Conservation (phyloP, 352 stramenopile genomes). For the Plasmopara viticola region DNA sequence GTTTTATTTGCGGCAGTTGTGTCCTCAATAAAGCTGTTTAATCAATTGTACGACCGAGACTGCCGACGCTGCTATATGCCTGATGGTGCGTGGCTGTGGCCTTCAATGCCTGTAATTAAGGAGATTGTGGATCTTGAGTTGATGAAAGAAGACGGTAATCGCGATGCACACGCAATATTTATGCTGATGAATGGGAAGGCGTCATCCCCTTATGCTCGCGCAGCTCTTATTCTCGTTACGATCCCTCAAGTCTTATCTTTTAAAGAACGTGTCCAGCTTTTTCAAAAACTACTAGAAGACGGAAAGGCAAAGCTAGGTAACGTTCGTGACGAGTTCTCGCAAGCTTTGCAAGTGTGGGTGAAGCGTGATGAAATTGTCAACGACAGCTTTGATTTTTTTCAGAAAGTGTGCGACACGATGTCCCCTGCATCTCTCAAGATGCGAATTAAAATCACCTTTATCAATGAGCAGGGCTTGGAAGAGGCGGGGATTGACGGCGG, state of each 20-base stretch:
- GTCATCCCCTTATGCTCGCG: conserved; percentile 30
- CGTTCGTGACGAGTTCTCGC: conserved; percentile 56
- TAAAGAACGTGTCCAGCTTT: conserved; percentile 62
- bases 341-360: conserved; percentile 51
- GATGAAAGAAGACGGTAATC: conserved; percentile 48
- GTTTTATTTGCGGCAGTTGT: conserved; percentile 43
- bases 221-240: conserved; percentile 54
- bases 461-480: conserved; percentile 90
- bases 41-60: conserved; percentile 73
- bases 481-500: conserved; percentile 96
- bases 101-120: conserved; percentile 55
- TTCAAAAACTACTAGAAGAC: conserved; percentile 62
- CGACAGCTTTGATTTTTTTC: conserved; percentile 85
- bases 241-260: conserved; percentile 82
- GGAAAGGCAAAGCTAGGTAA: conserved; percentile 42
- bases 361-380: conserved; percentile 84
- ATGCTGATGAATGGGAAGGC: conserved; percentile 36
- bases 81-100: conserved; percentile 59
- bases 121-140: conserved; percentile 58
- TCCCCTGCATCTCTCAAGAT: conserved; percentile 76
- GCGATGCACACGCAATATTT: conserved; percentile 39
- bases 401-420: conserved; percentile 41
- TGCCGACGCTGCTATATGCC: conserved; percentile 43
- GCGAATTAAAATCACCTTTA: conserved; percentile 88
- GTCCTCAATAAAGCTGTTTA: conserved; percentile 69